A percentile compares a stretch with the other conserved stretches of the same genome.
Conservation (phyloP, 148 eudicot genomes). For the Camellia japonica region DNA sequence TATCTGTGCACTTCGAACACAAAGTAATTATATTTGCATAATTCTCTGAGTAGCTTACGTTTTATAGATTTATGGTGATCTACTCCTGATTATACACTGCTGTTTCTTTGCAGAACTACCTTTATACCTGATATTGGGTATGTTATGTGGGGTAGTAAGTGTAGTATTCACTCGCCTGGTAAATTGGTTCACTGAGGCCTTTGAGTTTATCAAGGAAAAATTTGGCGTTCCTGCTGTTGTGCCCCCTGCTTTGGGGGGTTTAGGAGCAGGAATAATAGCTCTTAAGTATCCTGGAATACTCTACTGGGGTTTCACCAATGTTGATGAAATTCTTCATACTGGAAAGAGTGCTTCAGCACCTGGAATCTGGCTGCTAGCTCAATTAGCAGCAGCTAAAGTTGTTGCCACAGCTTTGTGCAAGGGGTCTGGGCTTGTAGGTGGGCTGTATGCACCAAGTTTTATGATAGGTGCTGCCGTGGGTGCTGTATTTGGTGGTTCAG, state of each 20-base stretch:
- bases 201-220: no score
- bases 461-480: constrained; percentile 99
- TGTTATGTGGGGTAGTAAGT: no score
- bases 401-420: constrained; percentile 90
- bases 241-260: no score
- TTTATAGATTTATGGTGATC: constrained; percentile 14
- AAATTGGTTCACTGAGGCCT: no score
- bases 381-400: constrained; percentile 89
- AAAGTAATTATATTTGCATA: neutral
- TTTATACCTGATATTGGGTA: constrained; percentile 85
- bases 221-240: no score
- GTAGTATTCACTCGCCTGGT: no score
- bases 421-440: constrained; percentile 97
- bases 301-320: no score
- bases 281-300: no score
- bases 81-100: constrained; percentile 15
- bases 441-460: constrained; percentile 92
- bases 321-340: no score
- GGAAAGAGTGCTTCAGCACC: no score
- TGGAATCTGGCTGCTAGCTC: constrained; percentile 89
- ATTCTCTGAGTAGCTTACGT: neutral
- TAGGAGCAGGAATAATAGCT: no score
- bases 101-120: constrained; percentile 74
- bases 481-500: constrained; percentile 92
- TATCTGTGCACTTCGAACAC: neutral